phyloP scores from a whole-genome alignment of 2,329 filamentous ascomycete species.

The Cytospora piceae region DNA sequence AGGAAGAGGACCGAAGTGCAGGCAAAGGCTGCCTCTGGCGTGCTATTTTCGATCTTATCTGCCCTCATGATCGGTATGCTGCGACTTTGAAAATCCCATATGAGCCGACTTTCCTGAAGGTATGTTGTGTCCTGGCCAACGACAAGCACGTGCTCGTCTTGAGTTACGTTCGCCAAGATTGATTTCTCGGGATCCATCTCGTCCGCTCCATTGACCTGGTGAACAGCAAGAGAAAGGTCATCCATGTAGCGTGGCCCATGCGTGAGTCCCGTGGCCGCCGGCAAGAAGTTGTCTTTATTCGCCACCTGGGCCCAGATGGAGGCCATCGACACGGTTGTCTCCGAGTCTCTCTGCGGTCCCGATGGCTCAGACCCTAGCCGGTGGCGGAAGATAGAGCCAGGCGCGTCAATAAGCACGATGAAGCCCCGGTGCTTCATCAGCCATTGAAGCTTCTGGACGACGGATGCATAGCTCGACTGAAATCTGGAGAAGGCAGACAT shows the following conservation, averaged over 20 bases:
- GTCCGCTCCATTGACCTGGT: conserved; percentile 38
- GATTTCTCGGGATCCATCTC: background rate
- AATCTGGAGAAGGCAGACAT: conserved; percentile 32
- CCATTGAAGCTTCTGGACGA: conserved; percentile 30
- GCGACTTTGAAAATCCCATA: background rate
- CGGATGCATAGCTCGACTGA: background rate
- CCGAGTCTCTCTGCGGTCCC: background rate
- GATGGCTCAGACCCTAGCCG: conserved; percentile 24
- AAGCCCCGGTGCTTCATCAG: conserved; percentile 40
- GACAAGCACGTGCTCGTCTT: background rate
- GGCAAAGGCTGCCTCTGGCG: conserved; percentile 29
- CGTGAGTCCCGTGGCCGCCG: no score
- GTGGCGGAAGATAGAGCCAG: conserved; percentile 32
- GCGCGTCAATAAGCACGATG: conserved; percentile 38
- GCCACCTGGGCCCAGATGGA: conserved; percentile 42
- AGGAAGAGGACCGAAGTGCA: conserved; percentile 43
- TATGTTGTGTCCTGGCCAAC: background rate
- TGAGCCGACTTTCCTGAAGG: background rate
- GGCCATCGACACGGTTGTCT: conserved; percentile 32
- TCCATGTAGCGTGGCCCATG: no score
- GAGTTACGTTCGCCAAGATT: background rate
- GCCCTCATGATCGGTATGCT: conserved; percentile 26
- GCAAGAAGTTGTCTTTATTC: conserved; percentile 40
- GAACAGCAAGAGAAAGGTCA: conserved; percentile 43
- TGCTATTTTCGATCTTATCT: conserved; percentile 37